phyloP scores from a whole-genome alignment of 345 rosid genomes.

The Syzygium jambos region DNA sequence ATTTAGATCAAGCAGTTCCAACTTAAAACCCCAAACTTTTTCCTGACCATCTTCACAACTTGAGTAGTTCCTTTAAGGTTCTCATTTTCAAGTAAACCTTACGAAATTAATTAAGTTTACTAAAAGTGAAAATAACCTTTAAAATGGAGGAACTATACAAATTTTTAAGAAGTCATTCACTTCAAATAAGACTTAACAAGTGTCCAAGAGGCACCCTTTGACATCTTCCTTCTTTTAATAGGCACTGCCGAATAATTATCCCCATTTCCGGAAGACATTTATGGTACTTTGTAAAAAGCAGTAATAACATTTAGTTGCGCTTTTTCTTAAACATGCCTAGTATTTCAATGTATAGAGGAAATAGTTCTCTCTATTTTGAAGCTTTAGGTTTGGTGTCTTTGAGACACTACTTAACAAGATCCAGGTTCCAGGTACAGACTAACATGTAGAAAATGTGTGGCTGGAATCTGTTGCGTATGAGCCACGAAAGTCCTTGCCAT shows the following conservation, averaged over 20 bases:
- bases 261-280: not conserved
- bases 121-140: not conserved
- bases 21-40: not conserved
- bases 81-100: not conserved
- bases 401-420: not conserved
- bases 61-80: not conserved
- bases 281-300: not conserved
- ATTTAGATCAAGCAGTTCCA: not conserved
- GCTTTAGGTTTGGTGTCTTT: not conserved
- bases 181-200: not conserved
- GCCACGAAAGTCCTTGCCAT: not conserved
- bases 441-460: not conserved
- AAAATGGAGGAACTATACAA: not conserved
- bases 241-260: not conserved
- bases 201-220: not conserved
- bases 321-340: not conserved
- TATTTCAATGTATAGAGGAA: not conserved
- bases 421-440: not conserved
- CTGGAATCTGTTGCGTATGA: not conserved
- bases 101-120: not conserved
- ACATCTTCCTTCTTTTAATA: not conserved
- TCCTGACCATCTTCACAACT: not conserved
- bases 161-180: not conserved
- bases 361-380: not conserved
- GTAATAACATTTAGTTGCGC: not conserved